A percentile compares a stretch with the other conserved stretches of the same genome.
phyloP scores from a whole-genome alignment of 2,329 filamentous ascomycete species.

The Eutypella sp. region DNA sequence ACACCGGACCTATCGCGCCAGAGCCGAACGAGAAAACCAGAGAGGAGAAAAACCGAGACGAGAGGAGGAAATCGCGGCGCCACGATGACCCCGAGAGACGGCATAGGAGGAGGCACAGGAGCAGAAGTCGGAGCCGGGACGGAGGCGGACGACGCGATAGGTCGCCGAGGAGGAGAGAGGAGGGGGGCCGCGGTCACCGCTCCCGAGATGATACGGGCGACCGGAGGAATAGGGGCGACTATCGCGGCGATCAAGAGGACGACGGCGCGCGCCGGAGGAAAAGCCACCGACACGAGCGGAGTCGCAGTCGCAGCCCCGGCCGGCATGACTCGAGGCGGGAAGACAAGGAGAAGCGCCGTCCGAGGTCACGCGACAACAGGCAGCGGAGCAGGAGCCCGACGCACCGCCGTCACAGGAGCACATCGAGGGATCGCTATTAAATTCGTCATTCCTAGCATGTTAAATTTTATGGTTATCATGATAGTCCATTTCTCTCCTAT shows the following conservation, averaged over 20 bases:
- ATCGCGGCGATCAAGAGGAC: conserved; percentile 16
- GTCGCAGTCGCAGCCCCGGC: conserved; percentile 19
- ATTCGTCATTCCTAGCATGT: neutral
- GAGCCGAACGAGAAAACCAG: too few species aligned
- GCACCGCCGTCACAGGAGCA: conserved; percentile 11
- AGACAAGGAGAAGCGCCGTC: conserved; percentile 13
- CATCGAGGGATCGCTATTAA: conserved; percentile 7
- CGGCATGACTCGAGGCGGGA: conserved; percentile 11
- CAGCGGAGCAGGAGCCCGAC: conserved; percentile 20
- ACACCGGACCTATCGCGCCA: too few species aligned
- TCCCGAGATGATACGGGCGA: conserved; percentile 39
- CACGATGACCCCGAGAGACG: conserved; percentile 27
- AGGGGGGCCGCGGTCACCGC: conserved; percentile 10
- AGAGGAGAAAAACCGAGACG: conserved; percentile 14
- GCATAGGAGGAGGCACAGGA: conserved; percentile 29
- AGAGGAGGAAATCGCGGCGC: conserved; percentile 16
- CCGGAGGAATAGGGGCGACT: conserved; percentile 27
- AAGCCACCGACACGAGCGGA: conserved; percentile 13
- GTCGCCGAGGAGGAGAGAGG: conserved; percentile 21
- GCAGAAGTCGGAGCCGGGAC: conserved; percentile 24
- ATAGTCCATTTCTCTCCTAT: neutral
- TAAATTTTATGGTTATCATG: neutral
- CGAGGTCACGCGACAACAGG: conserved; percentile 18
- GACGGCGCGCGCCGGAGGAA: conserved; percentile 10
- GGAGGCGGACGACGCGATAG: conserved; percentile 20